Conservation (phyloP, 2,329 filamentous ascomycete species). For the Rutstroemia sp. region DNA sequence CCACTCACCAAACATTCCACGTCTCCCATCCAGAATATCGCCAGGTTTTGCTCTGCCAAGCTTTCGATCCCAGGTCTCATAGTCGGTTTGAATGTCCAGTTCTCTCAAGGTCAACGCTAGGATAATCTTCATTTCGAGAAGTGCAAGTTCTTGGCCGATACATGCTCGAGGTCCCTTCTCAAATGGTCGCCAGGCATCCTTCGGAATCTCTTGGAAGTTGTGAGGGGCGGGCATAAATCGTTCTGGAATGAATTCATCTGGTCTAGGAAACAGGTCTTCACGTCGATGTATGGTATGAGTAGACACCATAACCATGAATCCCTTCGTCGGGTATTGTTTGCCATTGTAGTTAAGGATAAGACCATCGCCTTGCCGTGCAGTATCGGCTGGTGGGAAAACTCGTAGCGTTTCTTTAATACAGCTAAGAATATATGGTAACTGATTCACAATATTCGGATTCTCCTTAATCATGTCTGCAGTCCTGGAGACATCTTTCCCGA, state of each 20-base stretch:
- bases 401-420: slow-evolving; percentile 22
- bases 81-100: slow-evolving; percentile 3
- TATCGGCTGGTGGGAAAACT: slow-evolving; percentile 17
- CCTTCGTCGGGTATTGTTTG: slow-evolving; percentile 10
- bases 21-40: slow-evolving; percentile 14
- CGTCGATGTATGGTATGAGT: slow-evolving; percentile 24
- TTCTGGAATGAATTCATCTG: slow-evolving; percentile 40
- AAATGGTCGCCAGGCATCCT: slow-evolving; percentile 47
- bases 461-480: slow-evolving; percentile 9
- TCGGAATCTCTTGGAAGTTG: slow-evolving; percentile 20
- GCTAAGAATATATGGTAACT: slow-evolving; percentile 17
- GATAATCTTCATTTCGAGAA: slow-evolving; percentile 40
- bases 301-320: slow-evolving; percentile 13
- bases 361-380: slow-evolving; percentile 11
- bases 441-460: slow-evolving; percentile 15
- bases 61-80: slow-evolving; percentile 16
- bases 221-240: slow-evolving; percentile 34
- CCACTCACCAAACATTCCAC: slow-evolving; percentile 11
- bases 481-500: slow-evolving; percentile 16
- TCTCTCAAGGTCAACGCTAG: slow-evolving; percentile 32
- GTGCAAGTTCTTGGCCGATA: slow-evolving; percentile 48
- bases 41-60: slow-evolving; percentile 14
- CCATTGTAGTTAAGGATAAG: slow-evolving; percentile 4
- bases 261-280: slow-evolving; percentile 34
- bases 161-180: slow-evolving; percentile 48